phyloP scores from a whole-genome alignment of 345 rosid species.

The Eucalyptus sp. region DNA sequence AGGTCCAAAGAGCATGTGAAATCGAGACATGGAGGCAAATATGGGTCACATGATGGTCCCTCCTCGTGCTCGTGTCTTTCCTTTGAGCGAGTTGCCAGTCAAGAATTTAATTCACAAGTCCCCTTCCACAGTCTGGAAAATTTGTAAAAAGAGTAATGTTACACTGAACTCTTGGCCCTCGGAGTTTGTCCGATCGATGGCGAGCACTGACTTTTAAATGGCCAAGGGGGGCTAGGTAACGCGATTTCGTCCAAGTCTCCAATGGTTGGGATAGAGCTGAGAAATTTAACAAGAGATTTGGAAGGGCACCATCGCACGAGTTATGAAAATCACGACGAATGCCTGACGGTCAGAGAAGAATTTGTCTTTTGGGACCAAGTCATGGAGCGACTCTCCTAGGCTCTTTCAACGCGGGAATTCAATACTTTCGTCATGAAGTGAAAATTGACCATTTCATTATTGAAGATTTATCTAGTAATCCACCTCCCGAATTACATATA shows the following conservation, averaged over 20 bases:
- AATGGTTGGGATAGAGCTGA: not conserved
- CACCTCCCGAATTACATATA: not conserved
- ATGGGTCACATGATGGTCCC: not conserved
- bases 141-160: not conserved
- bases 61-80: not conserved
- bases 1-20: not conserved
- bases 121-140: not conserved
- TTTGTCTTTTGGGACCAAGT: not conserved
- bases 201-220: not conserved
- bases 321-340: not conserved
- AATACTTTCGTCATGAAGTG: not conserved
- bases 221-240: not conserved
- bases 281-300: not conserved
- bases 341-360: not conserved
- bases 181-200: not conserved
- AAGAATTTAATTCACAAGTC: not conserved
- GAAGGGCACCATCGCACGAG: not conserved
- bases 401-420: not conserved
- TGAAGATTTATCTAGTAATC: not conserved
- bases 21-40: accelerated
- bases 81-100: not conserved
- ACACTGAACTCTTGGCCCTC: not conserved
- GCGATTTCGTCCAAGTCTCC: not conserved
- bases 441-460: not conserved
- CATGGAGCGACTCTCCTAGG: not conserved